phyloP scores from a whole-genome alignment of 2,329 filamentous ascomycete species.

The Rhytidhysteron rufulum region DNA sequence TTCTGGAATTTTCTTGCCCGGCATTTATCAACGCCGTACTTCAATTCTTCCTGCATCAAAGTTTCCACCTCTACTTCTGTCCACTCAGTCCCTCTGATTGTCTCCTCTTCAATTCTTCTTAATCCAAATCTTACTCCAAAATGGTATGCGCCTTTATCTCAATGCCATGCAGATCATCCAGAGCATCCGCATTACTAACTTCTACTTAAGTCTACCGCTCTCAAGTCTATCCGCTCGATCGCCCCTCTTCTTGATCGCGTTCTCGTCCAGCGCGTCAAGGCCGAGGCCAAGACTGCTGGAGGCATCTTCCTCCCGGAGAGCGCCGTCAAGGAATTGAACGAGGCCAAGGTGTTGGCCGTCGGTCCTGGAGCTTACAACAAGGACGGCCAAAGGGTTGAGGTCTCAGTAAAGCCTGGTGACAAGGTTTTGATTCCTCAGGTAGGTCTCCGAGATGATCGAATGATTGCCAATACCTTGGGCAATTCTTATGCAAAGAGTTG shows the following conservation, averaged over 20 bases:
- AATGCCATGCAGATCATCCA: neutral
- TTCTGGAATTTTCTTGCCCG: conserved; percentile 10
- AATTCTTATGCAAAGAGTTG: neutral
- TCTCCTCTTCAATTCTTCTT: conserved; percentile 1
- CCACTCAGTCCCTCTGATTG: neutral
- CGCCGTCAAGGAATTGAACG: conserved; percentile 96
- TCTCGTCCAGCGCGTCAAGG: conserved; percentile 95
- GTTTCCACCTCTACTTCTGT: neutral
- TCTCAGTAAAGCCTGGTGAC: conserved; percentile 80
- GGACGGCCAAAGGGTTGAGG: conserved; percentile 81
- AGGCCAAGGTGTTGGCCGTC: conserved; percentile 93
- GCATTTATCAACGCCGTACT: conserved; percentile 2
- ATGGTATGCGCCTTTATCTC: conserved; percentile 8
- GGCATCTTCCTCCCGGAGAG: conserved; percentile 98
- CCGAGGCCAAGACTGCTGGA: conserved; percentile 90
- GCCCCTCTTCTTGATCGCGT: conserved; percentile 96
- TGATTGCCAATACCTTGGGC: too few relatives aligned
- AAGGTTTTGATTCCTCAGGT: conserved; percentile 95
- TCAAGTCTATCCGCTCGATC: conserved; percentile 94
- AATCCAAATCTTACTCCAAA: conserved; percentile 4
- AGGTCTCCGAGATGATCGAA: conserved; percentile 31
- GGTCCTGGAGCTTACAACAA: conserved; percentile 84
- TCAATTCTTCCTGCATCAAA: conserved; percentile 2
- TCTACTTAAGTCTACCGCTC: conserved; percentile 46
- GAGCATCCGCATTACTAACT: neutral